These are phyloP conservation scores for Pestalotiopsis sp. DNA, from an alignment of 2,329 filamentous ascomycete genomes.

Conservation along the genomic window DNA sequence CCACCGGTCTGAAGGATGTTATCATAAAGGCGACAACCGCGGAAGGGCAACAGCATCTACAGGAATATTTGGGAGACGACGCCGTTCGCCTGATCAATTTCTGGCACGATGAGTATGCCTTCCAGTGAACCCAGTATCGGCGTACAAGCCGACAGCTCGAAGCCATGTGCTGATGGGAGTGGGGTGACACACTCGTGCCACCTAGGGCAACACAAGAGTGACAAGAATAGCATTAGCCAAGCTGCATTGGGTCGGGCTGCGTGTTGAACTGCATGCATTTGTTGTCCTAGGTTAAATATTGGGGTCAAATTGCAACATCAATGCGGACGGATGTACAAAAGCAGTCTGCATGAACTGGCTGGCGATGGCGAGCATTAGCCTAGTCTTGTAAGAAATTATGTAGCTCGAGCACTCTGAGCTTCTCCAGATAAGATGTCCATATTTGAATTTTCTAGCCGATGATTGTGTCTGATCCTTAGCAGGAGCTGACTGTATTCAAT, in stretches of 20 bases:
- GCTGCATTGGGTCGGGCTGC: neutral
- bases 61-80: constrained; percentile 28
- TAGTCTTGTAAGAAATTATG: neutral
- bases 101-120: constrained; percentile 31
- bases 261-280: neutral
- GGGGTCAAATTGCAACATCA: neutral
- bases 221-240: neutral
- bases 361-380: neutral
- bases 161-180: neutral
- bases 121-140: constrained; percentile 21
- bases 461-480: too few species aligned
- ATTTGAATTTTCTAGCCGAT: too few species aligned
- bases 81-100: constrained; percentile 29
- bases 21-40: constrained; percentile 26
- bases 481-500: neutral
- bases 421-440: too few species aligned
- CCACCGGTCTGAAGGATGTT: constrained; percentile 32
- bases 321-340: neutral
- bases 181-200: neutral
- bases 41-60: constrained; percentile 25
- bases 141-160: neutral
- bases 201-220: too few species aligned
- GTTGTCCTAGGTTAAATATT: neutral
- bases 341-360: neutral
- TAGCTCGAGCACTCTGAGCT: too few species aligned